Base-by-base conservation (phyloP, 2,329 filamentous ascomycete genomes). In the Arthroderma uncinatum region DNA sequence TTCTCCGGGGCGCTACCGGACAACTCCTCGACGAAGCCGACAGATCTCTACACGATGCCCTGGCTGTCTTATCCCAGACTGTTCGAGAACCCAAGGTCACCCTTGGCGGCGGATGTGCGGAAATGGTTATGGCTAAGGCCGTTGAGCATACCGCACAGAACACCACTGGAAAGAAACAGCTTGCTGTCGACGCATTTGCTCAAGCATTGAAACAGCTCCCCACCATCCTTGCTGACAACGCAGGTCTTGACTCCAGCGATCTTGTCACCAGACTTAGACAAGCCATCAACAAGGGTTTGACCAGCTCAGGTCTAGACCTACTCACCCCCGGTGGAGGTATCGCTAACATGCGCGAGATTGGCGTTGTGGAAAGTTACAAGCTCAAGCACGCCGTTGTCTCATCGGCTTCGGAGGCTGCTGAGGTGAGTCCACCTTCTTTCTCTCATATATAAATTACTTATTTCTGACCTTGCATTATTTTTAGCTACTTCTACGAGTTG, bases 121-220 rank as follows among this genome's bases (percentile, higher is more conserved):
- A 98, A 81, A 97, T 97, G 92, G 78, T 95, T 64, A 98, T 98
- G 93, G 89, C 92, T 62, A 95, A 96, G 79, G 93, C 93, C 6
- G 93, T 98, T 21, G 92, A 96, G 70, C 87, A 87, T 60, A 89
- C 89, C 4, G 91, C 91, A 21, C 91, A 94, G 61, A 92, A 95
- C 66, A 87, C 95, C 6, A 90, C 93, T 64, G 93, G 93, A 71
- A 98, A 98, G 84, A 92, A 93, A 74, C 91, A 95, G 65, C 80
- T 96, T 67, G 93, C 93, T 1, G 92, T 97, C 19, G 85, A 91
- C 62, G 83, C 89, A 3, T 98, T 97, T 70, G 88, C 92, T 23
- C 80, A 85, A 58, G 93, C 93, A 30, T 80, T 98, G 59, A 84
- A 91, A 67, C 93, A 98, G 73, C 79, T 98, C 55, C 93, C 93